Conservation (phyloP, 2,329 filamentous ascomycete species). For the Fusarium coffeatum region DNA sequence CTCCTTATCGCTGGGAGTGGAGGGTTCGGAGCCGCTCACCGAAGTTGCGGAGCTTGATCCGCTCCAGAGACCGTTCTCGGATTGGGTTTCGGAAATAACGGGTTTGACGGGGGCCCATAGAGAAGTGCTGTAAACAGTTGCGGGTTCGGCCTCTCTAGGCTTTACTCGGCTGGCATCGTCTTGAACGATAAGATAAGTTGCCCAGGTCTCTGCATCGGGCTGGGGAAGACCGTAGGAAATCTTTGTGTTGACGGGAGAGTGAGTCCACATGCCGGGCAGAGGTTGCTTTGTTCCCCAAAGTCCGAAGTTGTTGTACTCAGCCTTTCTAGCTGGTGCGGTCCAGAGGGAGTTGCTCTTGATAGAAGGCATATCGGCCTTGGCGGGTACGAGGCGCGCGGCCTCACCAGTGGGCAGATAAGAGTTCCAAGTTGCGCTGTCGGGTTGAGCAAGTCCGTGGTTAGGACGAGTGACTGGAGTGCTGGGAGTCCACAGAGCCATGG, state of each 20-base stretch:
- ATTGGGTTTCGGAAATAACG: conserved; percentile 25
- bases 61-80: conserved; percentile 39
- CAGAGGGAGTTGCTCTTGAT: conserved; percentile 56
- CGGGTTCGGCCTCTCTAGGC: conserved; percentile 41
- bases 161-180: conserved; percentile 42
- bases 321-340: conserved; percentile 42
- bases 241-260: conserved; percentile 25
- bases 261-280: conserved; percentile 42
- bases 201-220: conserved; percentile 47
- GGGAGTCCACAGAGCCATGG: conserved; percentile 47
- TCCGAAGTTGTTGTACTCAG: conserved; percentile 31
- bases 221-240: conserved; percentile 47
- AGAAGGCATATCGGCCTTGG: conserved; percentile 43
- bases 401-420: conserved; percentile 47
- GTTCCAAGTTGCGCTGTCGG: conserved; percentile 53
- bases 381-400: conserved; percentile 47
- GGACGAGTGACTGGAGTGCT: conserved; percentile 35
- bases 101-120: conserved; percentile 40
- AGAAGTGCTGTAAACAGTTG: conserved; percentile 37
- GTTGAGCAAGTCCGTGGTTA: conserved; percentile 52
- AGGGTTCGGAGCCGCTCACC: conserved; percentile 26
- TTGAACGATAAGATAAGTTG: conserved; percentile 39
- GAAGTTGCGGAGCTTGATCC: conserved; percentile 30
- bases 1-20: conserved; percentile 10
- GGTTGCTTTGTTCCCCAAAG: conserved; percentile 42